Conservation (phyloP, 2,329 filamentous ascomycete species). For the Talaromyces pinophilus region DNA sequence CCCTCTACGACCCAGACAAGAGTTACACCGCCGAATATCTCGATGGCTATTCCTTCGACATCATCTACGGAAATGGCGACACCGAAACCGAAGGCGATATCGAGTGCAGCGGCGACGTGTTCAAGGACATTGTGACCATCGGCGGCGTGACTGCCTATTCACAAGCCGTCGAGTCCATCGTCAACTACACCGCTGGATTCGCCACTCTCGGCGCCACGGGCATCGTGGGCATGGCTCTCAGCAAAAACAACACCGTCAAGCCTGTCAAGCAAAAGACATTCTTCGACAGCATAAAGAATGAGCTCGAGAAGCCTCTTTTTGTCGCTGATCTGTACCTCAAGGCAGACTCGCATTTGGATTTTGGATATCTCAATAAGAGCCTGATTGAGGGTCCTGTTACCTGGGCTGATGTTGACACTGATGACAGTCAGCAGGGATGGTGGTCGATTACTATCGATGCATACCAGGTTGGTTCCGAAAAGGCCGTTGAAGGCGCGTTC, state of each 20-base stretch:
- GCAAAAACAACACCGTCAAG: constrained; percentile 63
- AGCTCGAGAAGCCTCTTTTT: constrained; percentile 66
- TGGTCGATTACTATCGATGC: constrained; percentile 65
- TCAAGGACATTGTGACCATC: constrained; percentile 66
- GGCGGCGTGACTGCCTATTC: constrained; percentile 62
- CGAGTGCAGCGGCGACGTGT: constrained; percentile 65
- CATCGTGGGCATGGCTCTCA: constrained; percentile 68
- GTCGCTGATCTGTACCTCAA: constrained; percentile 65
- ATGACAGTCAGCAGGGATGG: constrained; percentile 63
- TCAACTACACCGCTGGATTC: constrained; percentile 57
- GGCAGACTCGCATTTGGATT: constrained; percentile 66
- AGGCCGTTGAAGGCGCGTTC: constrained; percentile 36
- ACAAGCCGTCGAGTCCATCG: constrained; percentile 70
- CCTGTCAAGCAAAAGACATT: constrained; percentile 68
- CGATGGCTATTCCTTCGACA: constrained; percentile 58
- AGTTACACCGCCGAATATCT: constrained; percentile 54
- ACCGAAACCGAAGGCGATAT: constrained; percentile 62
- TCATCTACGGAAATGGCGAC: constrained; percentile 68
- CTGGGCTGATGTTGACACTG: constrained; percentile 36
- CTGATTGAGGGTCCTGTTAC: constrained; percentile 62
- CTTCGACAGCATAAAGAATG: constrained; percentile 67
- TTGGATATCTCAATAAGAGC: constrained; percentile 65
- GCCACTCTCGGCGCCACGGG: constrained; percentile 66
- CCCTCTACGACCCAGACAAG: constrained; percentile 56
- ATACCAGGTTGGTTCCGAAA: constrained; percentile 56